Evolutionary conservation across 2,329 filamentous ascomycete genomes (phyloP), one percentile per base, ranked within the genome.

Genomic region (Calonectria crousiana): DNA sequence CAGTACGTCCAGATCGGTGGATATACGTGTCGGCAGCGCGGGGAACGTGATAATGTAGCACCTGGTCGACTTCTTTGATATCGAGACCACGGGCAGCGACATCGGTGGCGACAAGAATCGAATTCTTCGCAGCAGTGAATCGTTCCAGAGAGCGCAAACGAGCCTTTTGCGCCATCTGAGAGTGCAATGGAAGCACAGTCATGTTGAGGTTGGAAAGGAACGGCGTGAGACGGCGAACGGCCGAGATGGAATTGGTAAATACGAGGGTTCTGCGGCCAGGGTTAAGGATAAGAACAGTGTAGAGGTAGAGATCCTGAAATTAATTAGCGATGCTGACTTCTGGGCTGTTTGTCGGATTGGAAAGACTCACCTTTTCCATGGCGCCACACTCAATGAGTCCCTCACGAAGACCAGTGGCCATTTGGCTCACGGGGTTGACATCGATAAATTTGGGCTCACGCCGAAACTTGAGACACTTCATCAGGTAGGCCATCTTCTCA

Each of bases 171-270:
- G 93, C 90, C 97, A 99, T 98, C 77, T 95, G 94, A 0, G 95
- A 98, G 85, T 99, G 97, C 0, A 99, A 88, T 0, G 94, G 92
- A 14, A 95, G 88, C 1, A 93, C 94, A 3, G 93, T 92, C 11
- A 98, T 89, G 75, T 93, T 91, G 66, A 99, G 91, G 77, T 95
- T 95, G 79, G 96, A 92, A 2, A 99, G 90, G 81, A 98, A 91
- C 0, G 96, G 95, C 0, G 93, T 92, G 16, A 99, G 88, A 47
- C 97, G 95, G 56, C 95, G 93, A 67, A 98, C 96, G 3, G 96
- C 94, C 67, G 94, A 95, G 84, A 99, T 98, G 56, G 96, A 98
- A 86, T 99, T 99, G 34, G 96, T 95, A 84, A 99, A 99, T 62
- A 99, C 92, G 3, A 99, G 89, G 0, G 95, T 95, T 38, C 96